These are phyloP conservation scores for Hypoxylon rubiginosum DNA, from an alignment of 2,329 filamentous ascomycete species.

Conservation along the genomic window DNA sequence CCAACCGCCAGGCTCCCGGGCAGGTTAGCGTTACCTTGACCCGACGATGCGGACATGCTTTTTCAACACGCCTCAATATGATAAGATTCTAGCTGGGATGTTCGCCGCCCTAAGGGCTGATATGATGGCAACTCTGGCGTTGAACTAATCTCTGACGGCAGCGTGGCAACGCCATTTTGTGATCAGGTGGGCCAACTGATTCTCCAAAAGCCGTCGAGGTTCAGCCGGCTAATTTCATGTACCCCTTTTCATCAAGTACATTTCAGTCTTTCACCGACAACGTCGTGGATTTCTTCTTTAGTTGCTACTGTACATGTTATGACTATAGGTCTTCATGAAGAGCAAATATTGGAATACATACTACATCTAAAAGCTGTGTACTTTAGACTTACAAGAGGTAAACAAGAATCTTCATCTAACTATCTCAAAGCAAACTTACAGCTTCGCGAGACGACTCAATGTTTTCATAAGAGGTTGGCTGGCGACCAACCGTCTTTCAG, in stretches of 20 bases:
- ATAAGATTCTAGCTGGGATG: neutral
- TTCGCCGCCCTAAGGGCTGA: neutral
- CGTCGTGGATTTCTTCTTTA: neutral
- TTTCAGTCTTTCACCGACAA: neutral
- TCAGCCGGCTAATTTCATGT: neutral
- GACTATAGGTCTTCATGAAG: neutral
- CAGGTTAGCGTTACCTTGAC: neutral
- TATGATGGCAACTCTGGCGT: neutral
- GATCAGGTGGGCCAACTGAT: neutral
- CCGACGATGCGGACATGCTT: slow-evolving; percentile 10
- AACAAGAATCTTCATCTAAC: too few species aligned
- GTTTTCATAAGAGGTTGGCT: slow-evolving; percentile 24
- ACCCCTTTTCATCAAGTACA: neutral
- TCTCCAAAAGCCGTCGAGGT: neutral
- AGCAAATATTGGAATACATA: neutral
- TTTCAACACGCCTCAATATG: neutral
- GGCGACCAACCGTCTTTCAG: slow-evolving; percentile 30
- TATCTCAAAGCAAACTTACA: slow-evolving; percentile 17
- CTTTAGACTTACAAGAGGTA: too few species aligned
- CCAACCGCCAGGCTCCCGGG: neutral
- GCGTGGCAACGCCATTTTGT: neutral
- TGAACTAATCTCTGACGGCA: neutral
- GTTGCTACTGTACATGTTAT: neutral
- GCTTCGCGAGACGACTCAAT: slow-evolving; percentile 34
- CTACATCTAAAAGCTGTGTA: neutral